phyloP scores from a whole-genome alignment of 2,329 filamentous ascomycete species.

The Phyllosticta citrichinensis region DNA sequence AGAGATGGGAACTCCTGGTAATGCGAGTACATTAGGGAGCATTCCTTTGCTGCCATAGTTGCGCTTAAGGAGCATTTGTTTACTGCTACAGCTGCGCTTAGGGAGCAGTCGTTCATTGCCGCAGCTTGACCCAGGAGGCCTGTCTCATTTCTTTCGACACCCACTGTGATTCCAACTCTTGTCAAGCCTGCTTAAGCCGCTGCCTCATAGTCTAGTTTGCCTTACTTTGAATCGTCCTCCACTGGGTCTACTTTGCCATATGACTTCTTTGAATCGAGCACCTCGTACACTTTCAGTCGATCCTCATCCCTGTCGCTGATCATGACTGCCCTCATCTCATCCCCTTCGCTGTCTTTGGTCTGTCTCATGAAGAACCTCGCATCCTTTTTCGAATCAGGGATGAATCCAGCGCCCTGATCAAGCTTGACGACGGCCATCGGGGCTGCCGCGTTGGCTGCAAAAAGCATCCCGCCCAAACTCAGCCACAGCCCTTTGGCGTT shows the following conservation, averaged over 20 bases:
- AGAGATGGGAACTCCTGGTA: too few relatives aligned
- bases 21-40: too few relatives aligned
- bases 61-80: too few relatives aligned
- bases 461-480: not conserved
- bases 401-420: not conserved
- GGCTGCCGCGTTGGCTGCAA: not conserved
- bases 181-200: too few relatives aligned
- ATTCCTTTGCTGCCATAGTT: too few relatives aligned
- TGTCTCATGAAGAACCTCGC: not conserved
- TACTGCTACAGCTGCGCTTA: too few relatives aligned
- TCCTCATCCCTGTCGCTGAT: not conserved
- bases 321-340: not conserved
- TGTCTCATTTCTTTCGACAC: too few relatives aligned
- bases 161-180: too few relatives aligned
- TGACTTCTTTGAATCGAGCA: not conserved
- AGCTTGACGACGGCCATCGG: not conserved
- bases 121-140: too few relatives aligned
- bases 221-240: not conserved
- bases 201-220: too few relatives aligned
- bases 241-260: not conserved
- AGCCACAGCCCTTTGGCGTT: not conserved
- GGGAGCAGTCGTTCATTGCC: too few relatives aligned
- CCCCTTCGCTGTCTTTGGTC: not conserved
- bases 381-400: not conserved
- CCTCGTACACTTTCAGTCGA: not conserved